A percentile compares a stretch with the other conserved stretches of the same genome.
These are phyloP conservation scores for Exsudoporus floridanus DNA, from an alignment of 1,284 basidiomycete species.

Conservation along the genomic window DNA sequence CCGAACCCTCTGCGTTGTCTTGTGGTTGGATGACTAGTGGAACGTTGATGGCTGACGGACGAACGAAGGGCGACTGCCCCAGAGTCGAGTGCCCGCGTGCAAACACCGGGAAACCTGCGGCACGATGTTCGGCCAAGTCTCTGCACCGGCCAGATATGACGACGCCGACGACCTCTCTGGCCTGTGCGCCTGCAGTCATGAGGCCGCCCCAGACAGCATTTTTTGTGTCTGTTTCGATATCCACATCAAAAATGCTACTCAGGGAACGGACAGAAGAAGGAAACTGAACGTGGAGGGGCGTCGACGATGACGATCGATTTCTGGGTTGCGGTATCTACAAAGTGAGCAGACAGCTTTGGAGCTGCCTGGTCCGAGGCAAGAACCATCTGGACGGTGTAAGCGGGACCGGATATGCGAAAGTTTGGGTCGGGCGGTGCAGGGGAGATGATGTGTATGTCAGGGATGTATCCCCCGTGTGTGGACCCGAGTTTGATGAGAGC, in stretches of 20 bases:
- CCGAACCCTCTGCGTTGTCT: constrained; percentile 26
- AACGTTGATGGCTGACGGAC: constrained; percentile 77
- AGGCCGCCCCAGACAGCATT: constrained; percentile 92
- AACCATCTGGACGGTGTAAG: constrained; percentile 92
- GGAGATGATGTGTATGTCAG: constrained; percentile 71
- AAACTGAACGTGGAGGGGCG: constrained; percentile 65
- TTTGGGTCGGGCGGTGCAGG: constrained; percentile 36
- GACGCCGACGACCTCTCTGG: constrained; percentile 68
- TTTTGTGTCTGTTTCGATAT: constrained; percentile 54
- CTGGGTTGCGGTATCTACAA: constrained; percentile 77
- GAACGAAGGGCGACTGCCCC: constrained; percentile 86
- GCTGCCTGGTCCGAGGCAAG: constrained; percentile 56
- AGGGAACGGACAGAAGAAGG: constrained; percentile 9
- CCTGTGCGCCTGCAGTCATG: constrained; percentile 82
- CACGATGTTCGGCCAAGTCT: constrained; percentile 77
- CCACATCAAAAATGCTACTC: constrained; percentile 4
- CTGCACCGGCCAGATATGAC: constrained; percentile 84
- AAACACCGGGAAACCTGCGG: constrained; percentile 72
- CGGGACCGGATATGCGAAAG: constrained; percentile 66
- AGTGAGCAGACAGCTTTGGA: constrained; percentile 73
- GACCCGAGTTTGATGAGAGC: constrained; percentile 84
- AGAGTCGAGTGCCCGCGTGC: constrained; percentile 81
- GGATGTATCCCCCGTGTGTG: constrained; percentile 76
- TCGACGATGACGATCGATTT: constrained; percentile 77
- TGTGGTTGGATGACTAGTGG: constrained; percentile 64